Evolutionary conservation across 192 early-diverging fungal genomes (phyloP).

Genomic region (Phlyctochytrium arcticum): DNA sequence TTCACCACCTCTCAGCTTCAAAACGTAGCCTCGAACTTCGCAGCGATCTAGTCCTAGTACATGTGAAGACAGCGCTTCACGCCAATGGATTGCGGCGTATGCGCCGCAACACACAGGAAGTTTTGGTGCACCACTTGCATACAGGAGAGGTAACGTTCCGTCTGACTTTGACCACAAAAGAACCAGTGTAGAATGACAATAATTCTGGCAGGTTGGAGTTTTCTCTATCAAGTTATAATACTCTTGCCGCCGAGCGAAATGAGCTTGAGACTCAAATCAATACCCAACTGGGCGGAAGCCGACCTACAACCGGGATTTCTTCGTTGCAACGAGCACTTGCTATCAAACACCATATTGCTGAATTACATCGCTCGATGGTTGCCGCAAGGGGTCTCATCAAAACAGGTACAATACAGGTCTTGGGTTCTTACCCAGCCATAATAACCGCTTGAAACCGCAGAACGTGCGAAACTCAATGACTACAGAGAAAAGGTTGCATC

Average conservation of each 20-base stretch:
- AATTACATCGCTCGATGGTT: neutral
- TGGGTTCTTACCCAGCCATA: too few relatives aligned
- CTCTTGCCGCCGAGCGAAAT: conserved; percentile 1
- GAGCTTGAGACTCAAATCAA: conserved; percentile 3
- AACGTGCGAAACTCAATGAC: neutral
- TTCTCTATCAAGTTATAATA: neutral
- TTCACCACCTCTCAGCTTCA: too few relatives aligned
- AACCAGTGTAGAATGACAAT: neutral
- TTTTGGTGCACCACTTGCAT: conserved; percentile 25
- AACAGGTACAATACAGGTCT: too few relatives aligned
- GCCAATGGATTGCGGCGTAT: conserved; percentile 18
- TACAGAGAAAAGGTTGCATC: neutral
- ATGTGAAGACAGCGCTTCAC: neutral
- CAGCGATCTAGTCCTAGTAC: too few relatives aligned
- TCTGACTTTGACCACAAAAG: neutral
- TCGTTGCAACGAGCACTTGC: neutral
- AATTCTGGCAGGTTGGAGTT: neutral
- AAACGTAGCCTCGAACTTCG: too few relatives aligned
- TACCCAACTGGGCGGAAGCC: neutral
- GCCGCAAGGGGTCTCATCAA: neutral
- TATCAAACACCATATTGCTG: neutral
- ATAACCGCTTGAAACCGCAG: neutral
- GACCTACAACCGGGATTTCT: conserved; percentile 18
- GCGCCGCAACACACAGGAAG: conserved; percentile 11
- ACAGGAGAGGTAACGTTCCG: neutral